These are phyloP conservation scores for Triangularia verruculosa DNA, from an alignment of 2,329 filamentous ascomycete species.

Conservation along the genomic window DNA sequence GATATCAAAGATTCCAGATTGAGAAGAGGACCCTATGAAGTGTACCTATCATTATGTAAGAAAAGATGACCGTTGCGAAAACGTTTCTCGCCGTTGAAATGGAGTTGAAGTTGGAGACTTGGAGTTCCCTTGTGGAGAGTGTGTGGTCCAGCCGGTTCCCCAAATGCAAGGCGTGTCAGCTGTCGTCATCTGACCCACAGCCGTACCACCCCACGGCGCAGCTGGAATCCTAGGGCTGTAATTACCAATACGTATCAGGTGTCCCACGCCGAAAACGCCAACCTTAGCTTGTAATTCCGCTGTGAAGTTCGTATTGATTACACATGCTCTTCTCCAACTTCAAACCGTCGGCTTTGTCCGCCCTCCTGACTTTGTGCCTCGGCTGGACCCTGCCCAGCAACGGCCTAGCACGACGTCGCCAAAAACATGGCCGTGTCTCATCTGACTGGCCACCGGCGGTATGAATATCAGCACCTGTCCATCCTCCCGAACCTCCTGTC, in stretches of 20 bases:
- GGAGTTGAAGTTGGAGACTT: neutral
- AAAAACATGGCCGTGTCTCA: slow-evolving; percentile 15
- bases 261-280: neutral
- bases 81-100: neutral
- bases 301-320: neutral
- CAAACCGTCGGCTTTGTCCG: slow-evolving; percentile 7
- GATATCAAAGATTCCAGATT: no score
- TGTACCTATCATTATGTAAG: neutral
- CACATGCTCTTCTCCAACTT: slow-evolving; percentile 7
- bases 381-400: slow-evolving; percentile 7
- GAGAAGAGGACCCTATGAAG: no score
- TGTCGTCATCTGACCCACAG: slow-evolving; percentile 2
- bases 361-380: slow-evolving; percentile 10
- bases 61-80: neutral
- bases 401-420: slow-evolving; percentile 9
- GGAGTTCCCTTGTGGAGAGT: no score
- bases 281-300: neutral
- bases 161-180: neutral
- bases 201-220: neutral
- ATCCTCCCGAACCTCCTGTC: neutral
- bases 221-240: neutral
- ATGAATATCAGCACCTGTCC: neutral
- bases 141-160: neutral
- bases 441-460: slow-evolving; percentile 4
- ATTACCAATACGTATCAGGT: neutral